phyloP scores from a whole-genome alignment of 2,329 filamentous ascomycete species.

The Botrytis tulipae region DNA sequence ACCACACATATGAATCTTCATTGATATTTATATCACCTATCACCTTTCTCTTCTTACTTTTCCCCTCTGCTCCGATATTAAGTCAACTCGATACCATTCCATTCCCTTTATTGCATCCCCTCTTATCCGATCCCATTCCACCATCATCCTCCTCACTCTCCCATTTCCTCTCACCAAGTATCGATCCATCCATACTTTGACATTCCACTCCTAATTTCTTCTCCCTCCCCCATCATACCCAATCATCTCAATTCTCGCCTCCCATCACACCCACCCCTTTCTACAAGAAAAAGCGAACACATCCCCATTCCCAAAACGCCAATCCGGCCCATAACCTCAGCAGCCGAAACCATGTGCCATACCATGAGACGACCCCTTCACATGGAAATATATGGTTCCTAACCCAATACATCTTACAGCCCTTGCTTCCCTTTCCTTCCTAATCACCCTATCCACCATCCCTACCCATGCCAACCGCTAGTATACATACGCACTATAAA shows the following conservation, averaged over 20 bases:
- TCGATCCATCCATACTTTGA: background rate
- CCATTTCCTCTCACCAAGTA: background rate
- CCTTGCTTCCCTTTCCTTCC: background rate
- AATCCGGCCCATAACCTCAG: background rate
- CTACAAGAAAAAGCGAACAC: background rate
- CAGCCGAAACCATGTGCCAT: background rate
- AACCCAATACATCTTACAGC: background rate
- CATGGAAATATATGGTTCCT: conserved; percentile 6
- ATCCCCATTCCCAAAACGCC: conserved; percentile 9
- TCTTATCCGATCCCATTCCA: background rate
- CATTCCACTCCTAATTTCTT: background rate
- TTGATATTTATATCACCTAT: background rate
- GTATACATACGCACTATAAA: conserved; percentile 14
- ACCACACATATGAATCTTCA: background rate
- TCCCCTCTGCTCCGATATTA: background rate
- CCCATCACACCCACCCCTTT: background rate
- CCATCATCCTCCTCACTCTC: background rate
- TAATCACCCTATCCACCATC: background rate
- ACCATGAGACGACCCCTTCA: conserved; percentile 6
- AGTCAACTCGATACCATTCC: background rate
- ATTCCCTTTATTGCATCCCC: background rate
- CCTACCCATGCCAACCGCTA: background rate
- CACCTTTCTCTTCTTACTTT: background rate
- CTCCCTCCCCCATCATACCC: no score
- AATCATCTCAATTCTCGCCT: background rate